Base-by-base conservation (phyloP, 176 grass and related monocot genomes). In the Saccharum officinarum region DNA sequence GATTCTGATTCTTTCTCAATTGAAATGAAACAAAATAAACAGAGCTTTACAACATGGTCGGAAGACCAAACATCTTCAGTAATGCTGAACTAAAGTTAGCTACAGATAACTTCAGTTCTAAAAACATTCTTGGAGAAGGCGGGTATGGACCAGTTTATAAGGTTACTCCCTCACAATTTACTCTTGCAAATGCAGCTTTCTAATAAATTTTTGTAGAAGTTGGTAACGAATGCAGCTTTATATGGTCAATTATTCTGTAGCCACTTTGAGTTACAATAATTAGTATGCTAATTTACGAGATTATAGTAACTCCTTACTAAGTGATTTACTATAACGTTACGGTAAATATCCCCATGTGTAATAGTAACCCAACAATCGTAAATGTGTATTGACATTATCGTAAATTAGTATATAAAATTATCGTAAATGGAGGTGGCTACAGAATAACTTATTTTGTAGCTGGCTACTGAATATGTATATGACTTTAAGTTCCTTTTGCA, bases 11-110 rank as follows among this genome's bases (percentile, higher is more conserved):
- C 72, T 52, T 52, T 75, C 14, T 20, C 26, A 11, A 6, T 9
- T 52, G 26, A 34, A 75, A 75, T 75, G 45, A 33, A 52, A 33
- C 38, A 46, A 49, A 74, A 25, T 44, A 25, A 44, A 74, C 26
- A 75, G 72, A 74, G 72, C 72, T 75, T 12, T 75, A 75, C 26
- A 75, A 75, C 72, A 75, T 75, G 72, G 72, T 75, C 0, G 72
- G 72, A 52, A 75, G 72, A 34, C 72, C 72, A 75, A 75, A 75
- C 2, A 4, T 75, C 26, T 75, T 75, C 45, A 75, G 72, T 33
- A 75, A 75, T 17, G 45, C 45, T 52, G 72, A 52, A 75, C 72
- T 75, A 47, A 75, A 75, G 45, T 33, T 52, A 52, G 72, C 72
- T 75, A 75, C 72, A 33, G 45, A 75, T 30, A 75, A 52, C 10